phyloP scores from a whole-genome alignment of 805 yeast species.

The Candida chauliodis region DNA sequence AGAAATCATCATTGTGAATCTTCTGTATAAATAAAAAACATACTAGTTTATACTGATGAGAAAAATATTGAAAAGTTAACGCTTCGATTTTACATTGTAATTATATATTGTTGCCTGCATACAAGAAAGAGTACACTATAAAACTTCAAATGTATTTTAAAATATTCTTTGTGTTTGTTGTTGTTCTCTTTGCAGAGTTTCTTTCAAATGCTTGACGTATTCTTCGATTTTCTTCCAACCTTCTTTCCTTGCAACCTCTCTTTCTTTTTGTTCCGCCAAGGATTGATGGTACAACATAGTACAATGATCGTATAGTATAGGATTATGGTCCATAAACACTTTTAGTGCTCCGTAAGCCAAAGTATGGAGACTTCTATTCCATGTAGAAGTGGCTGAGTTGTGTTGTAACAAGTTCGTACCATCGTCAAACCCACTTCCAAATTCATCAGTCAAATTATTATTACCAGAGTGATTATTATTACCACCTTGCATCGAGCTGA shows the following conservation, averaged over 20 bases:
- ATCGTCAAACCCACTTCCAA: conserved; percentile 28
- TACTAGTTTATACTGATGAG: no score
- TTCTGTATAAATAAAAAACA: no score
- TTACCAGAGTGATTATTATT: conserved; percentile 1
- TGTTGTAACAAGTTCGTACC: conserved; percentile 35
- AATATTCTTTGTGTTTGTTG: conserved; percentile 3
- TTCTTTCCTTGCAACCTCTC: conserved; percentile 57
- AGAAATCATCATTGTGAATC: conserved; percentile 1
- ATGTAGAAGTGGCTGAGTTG: conserved; percentile 55
- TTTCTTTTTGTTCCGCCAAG: conserved; percentile 65
- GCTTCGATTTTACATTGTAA: no score
- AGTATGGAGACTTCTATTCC: conserved; percentile 93
- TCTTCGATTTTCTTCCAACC: conserved; percentile 71
- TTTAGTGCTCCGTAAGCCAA: conserved; percentile 89
- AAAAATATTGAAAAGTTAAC: no score
- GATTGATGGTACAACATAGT: conserved; percentile 82
- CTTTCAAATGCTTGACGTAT: conserved; percentile 41
- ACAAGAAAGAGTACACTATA: no score
- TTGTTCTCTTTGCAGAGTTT: conserved; percentile 9
- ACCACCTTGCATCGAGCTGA: conserved; percentile 29
- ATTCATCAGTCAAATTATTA: conserved; percentile 13
- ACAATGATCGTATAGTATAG: conserved; percentile 87
- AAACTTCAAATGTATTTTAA: background rate
- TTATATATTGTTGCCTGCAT: background rate
- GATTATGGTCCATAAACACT: conserved; percentile 89